Evolutionary conservation across 2,329 filamentous ascomycete species (phyloP).

Genomic region (Diaporthe amygdali): DNA sequence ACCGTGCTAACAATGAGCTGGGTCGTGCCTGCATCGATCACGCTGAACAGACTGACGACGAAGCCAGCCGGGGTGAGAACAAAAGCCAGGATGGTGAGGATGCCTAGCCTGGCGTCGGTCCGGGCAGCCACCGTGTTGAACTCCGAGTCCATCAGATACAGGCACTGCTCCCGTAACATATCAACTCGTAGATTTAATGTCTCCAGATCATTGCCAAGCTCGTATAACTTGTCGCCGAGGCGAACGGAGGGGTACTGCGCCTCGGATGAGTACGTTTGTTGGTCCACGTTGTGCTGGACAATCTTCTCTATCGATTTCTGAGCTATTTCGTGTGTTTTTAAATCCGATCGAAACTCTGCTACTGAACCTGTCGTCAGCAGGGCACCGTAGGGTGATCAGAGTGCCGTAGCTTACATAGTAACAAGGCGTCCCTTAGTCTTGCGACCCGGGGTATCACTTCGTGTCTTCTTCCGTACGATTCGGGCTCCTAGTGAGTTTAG

Average conservation of each 20-base stretch:
- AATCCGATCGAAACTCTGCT: background rate
- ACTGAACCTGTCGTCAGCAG: background rate
- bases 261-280: background rate
- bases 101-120: background rate
- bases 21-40: background rate
- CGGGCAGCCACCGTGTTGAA: background rate
- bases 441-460: background rate
- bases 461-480: background rate
- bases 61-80: background rate
- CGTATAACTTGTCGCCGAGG: background rate
- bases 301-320: background rate
- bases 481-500: background rate
- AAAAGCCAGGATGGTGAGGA: background rate
- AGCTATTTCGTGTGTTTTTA: background rate
- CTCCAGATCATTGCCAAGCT: background rate
- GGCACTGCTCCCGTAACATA: background rate
- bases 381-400: background rate
- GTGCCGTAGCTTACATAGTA: background rate
- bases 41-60: background rate
- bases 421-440: background rate
- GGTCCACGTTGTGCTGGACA: background rate
- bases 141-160: background rate
- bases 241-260: background rate
- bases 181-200: background rate
- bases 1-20: background rate